These are phyloP conservation scores for Metschnikowia vanudenii DNA, from an alignment of 805 yeast genomes.

Conservation along the genomic window DNA sequence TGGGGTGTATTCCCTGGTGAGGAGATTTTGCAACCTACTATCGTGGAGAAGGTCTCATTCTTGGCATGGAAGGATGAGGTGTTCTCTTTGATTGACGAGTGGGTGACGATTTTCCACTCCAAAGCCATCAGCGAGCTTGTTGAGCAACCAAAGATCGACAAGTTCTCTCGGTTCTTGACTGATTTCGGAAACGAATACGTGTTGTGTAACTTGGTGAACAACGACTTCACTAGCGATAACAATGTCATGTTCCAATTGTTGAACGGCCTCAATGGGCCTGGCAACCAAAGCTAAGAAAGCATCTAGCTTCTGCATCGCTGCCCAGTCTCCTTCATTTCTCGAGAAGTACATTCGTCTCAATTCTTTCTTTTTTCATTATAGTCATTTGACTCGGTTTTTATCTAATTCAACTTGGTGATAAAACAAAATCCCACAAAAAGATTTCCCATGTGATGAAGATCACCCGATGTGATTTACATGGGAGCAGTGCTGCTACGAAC, in stretches of 20 bases:
- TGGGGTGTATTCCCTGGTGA: constrained; percentile 96
- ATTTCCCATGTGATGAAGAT: constrained; percentile 15
- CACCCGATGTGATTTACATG: background rate
- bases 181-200: constrained; percentile 58
- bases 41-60: constrained; percentile 88
- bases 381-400: constrained; percentile 17
- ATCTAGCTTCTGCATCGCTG: constrained; percentile 9
- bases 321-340: constrained; percentile 9
- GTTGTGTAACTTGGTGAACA: constrained; percentile 86
- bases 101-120: constrained; percentile 57
- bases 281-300: constrained; percentile 1
- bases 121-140: constrained; percentile 33
- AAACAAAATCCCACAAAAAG: constrained; percentile 20
- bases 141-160: constrained; percentile 28
- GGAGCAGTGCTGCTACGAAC: constrained; percentile 25
- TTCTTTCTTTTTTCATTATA: background rate
- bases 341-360: background rate
- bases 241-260: constrained; percentile 58
- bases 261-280: constrained; percentile 22
- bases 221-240: constrained; percentile 62
- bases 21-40: constrained; percentile 92
- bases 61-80: constrained; percentile 98
- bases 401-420: constrained; percentile 25
- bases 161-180: constrained; percentile 43
- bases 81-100: constrained; percentile 75